Percentiles rank a stretch among this genome's conserved stretches.
These are phyloP conservation scores for Aspergillus sp. DNA, from an alignment of 2,329 filamentous ascomycete species.

Conservation along the genomic window DNA sequence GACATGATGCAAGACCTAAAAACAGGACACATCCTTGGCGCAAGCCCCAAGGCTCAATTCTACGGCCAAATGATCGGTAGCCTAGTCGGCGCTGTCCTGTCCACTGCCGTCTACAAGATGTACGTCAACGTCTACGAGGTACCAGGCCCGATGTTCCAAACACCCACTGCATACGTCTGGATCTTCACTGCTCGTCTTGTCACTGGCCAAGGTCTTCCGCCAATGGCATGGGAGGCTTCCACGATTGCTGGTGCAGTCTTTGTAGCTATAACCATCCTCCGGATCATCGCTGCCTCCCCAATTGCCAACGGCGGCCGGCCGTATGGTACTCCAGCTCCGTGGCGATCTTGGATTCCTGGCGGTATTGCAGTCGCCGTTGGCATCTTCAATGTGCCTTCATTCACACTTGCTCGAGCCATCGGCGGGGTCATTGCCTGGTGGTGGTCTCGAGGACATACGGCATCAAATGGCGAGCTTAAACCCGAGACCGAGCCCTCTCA, in stretches of 20 bases:
- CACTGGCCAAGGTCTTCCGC: slow-evolving; percentile 82
- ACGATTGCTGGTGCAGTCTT: slow-evolving; percentile 74
- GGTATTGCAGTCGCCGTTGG: slow-evolving; percentile 96
- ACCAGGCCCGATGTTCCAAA: slow-evolving; percentile 85
- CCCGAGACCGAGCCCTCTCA: background rate
- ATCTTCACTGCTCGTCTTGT: slow-evolving; percentile 93
- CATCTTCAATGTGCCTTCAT: slow-evolving; percentile 97
- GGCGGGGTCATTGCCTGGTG: slow-evolving; percentile 78
- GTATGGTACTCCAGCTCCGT: slow-evolving; percentile 47
- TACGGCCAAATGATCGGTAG: slow-evolving; percentile 94
- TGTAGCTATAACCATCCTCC: slow-evolving; percentile 65
- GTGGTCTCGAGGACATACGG: slow-evolving; percentile 60
- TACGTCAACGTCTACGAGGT: slow-evolving; percentile 90
- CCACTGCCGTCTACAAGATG: slow-evolving; percentile 81
- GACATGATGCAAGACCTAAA: slow-evolving; percentile 98
- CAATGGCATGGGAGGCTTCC: slow-evolving; percentile 80
- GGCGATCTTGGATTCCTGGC: slow-evolving; percentile 78
- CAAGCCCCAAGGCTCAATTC: slow-evolving; percentile 91
- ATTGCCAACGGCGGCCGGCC: slow-evolving; percentile 29
- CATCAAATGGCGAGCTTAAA: slow-evolving; percentile 1
- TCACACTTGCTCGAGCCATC: slow-evolving; percentile 82
- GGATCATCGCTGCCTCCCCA: slow-evolving; percentile 56
- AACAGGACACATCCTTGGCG: slow-evolving; percentile 88
- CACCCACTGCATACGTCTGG: slow-evolving; percentile 95
- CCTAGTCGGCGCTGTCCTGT: slow-evolving; percentile 79